Conservation (phyloP, 2,329 filamentous ascomycete species). For the Xylaria hypoxylon region DNA sequence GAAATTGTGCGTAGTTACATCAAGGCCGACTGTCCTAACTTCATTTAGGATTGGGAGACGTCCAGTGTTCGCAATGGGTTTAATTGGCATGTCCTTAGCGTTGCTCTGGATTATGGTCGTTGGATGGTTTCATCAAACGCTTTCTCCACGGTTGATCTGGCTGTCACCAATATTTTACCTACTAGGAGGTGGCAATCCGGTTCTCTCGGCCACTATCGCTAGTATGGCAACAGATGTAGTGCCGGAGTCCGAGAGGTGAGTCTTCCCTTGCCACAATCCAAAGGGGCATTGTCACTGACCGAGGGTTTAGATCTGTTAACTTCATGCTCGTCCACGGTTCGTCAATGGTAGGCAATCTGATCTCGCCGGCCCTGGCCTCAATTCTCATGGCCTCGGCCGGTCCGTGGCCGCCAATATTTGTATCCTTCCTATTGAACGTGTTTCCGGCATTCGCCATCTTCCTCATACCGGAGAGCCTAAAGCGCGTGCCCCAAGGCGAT, state of each 20-base stretch:
- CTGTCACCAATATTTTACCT: conserved; percentile 50
- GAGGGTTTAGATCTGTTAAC: conserved; percentile 49
- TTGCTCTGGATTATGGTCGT: conserved; percentile 49
- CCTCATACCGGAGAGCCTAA: conserved; percentile 48
- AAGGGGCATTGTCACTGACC: conserved; percentile 9
- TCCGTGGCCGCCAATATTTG: conserved; percentile 50
- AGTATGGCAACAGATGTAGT: conserved; percentile 55
- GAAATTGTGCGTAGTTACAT: background rate
- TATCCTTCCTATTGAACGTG: conserved; percentile 42
- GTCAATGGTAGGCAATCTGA: conserved; percentile 51
- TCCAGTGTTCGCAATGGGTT: conserved; percentile 49
- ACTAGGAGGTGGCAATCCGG: conserved; percentile 54
- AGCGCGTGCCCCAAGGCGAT: conserved; percentile 7
- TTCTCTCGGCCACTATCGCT: conserved; percentile 49
- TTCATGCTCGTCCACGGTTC: conserved; percentile 52
- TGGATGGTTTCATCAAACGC: conserved; percentile 49
- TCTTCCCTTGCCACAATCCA: background rate
- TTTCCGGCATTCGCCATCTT: conserved; percentile 40
- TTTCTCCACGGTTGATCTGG: conserved; percentile 53
- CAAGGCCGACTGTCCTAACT: conserved; percentile 5
- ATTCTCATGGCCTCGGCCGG: conserved; percentile 52
- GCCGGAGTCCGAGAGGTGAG: conserved; percentile 53
- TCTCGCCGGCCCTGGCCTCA: conserved; percentile 54
- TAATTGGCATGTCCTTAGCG: conserved; percentile 49
- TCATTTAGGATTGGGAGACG: conserved; percentile 52